phyloP scores from a whole-genome alignment of 345 rosid species.

The Eutrema japonicum region DNA sequence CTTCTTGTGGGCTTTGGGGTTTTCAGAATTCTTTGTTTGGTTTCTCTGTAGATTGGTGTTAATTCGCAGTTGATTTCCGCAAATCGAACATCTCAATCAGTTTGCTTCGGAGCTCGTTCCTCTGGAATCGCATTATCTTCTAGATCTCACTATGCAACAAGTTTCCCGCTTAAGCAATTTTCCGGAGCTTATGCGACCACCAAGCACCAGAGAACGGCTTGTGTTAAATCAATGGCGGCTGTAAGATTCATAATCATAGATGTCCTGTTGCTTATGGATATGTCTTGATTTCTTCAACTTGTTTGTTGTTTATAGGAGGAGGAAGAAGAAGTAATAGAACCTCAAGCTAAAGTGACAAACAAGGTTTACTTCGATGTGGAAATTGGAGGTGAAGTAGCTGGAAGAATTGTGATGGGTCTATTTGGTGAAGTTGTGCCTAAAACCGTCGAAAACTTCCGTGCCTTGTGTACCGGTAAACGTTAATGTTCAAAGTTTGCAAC shows the following conservation, averaged over 20 bases:
- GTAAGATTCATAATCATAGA: constrained; percentile 44
- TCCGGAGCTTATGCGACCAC: constrained; percentile 45
- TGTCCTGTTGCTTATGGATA: constrained; percentile 5
- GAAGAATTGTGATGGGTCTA: constrained; percentile 86
- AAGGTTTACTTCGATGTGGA: constrained; percentile 90
- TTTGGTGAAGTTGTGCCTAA: constrained; percentile 83
- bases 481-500: background rate
- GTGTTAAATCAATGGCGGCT: constrained; percentile 58
- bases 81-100: constrained; percentile 35
- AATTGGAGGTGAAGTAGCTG: constrained; percentile 72
- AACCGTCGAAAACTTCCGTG: constrained; percentile 88
- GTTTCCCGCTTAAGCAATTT: constrained; percentile 46
- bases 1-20: background rate
- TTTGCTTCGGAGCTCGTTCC: constrained; percentile 40
- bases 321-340: constrained; percentile 47
- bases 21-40: constrained; percentile 22
- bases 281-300: constrained; percentile 26
- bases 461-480: constrained; percentile 72
- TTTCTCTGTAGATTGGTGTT: constrained; percentile 42
- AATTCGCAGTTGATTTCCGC: constrained; percentile 40
- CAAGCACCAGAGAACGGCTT: constrained; percentile 49
- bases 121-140: constrained; percentile 52
- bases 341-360: constrained; percentile 78
- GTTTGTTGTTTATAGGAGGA: constrained; percentile 47
- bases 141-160: constrained; percentile 52